A percentile compares a stretch with the other conserved stretches of the same genome.
These are phyloP conservation scores for Leptosphaerulina australis DNA, from an alignment of 2,329 filamentous ascomycete genomes.

Conservation along the genomic window DNA sequence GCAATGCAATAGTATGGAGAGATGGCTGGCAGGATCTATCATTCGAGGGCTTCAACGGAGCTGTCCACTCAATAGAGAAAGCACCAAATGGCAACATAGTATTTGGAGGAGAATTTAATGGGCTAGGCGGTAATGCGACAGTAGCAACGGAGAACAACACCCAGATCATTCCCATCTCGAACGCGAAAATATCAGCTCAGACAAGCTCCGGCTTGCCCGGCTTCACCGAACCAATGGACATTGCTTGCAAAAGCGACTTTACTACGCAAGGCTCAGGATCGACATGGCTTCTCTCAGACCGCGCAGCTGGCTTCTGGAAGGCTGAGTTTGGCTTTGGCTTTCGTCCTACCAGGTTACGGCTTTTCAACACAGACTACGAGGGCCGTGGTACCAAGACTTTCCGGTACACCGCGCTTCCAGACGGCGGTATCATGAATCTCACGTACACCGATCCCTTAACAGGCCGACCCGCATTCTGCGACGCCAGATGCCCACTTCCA, in stretches of 20 bases:
- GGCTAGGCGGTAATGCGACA: slow-evolving; percentile 82
- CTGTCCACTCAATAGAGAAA: slow-evolving; percentile 83
- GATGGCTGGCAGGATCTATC: slow-evolving; percentile 76
- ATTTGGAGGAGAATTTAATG: slow-evolving; percentile 89
- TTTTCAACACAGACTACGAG: slow-evolving; percentile 86
- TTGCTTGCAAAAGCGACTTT: slow-evolving; percentile 77
- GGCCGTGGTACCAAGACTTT: slow-evolving; percentile 88
- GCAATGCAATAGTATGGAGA: slow-evolving; percentile 87
- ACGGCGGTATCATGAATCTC: slow-evolving; percentile 94
- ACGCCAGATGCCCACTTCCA: slow-evolving; percentile 83
- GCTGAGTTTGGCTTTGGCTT: slow-evolving; percentile 85
- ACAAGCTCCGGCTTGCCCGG: slow-evolving; percentile 67
- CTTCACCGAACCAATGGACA: slow-evolving; percentile 76
- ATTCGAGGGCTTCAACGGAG: slow-evolving; percentile 94
- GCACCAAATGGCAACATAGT: slow-evolving; percentile 82
- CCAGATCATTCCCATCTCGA: slow-evolving; percentile 82
- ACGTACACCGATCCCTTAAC: slow-evolving; percentile 79
- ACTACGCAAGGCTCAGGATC: slow-evolving; percentile 69
- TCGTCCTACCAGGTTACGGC: slow-evolving; percentile 80
- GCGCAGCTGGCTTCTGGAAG: slow-evolving; percentile 78
- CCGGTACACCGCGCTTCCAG: slow-evolving; percentile 81
- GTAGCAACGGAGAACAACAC: slow-evolving; percentile 69
- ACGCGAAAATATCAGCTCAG: slow-evolving; percentile 73
- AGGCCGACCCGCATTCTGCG: slow-evolving; percentile 73
- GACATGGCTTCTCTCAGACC: slow-evolving; percentile 81